phyloP scores from a whole-genome alignment of 805 yeast genomes.

The Sungouiozyma ichnusensis region DNA sequence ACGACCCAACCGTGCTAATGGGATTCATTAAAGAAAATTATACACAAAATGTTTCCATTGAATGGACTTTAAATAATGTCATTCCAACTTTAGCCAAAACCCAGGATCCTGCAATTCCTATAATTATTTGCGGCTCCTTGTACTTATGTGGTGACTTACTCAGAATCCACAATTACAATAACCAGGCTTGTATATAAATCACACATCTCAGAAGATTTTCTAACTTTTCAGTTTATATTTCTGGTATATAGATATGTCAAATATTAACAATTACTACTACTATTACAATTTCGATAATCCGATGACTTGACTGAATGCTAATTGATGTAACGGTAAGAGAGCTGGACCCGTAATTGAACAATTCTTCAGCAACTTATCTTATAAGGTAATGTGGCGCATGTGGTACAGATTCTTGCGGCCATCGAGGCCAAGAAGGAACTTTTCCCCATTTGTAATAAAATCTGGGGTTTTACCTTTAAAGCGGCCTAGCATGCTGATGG shows the following conservation, averaged over 20 bases:
- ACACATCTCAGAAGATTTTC: too few species aligned
- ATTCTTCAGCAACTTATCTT: too few species aligned
- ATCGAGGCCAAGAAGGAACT: too few species aligned
- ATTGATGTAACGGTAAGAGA: too few species aligned
- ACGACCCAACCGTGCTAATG: conserved; percentile 22
- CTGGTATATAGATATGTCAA: too few species aligned
- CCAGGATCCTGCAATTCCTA: conserved; percentile 8
- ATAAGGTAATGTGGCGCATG: background rate
- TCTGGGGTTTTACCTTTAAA: background rate
- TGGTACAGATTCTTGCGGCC: background rate
- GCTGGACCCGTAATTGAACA: too few species aligned
- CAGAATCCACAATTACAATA: conserved; percentile 23
- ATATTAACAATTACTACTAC: too few species aligned
- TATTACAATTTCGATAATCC: background rate
- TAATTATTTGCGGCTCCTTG: conserved; percentile 61
- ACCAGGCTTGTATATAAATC: too few species aligned
- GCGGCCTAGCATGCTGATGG: background rate
- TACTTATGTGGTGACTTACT: conserved; percentile 54
- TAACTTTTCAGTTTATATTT: too few species aligned
- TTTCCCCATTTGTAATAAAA: background rate
- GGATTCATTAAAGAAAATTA: conserved; percentile 17
- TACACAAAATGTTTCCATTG: conserved; percentile 22
- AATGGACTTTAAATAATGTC: conserved; percentile 14
- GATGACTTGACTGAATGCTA: too few species aligned
- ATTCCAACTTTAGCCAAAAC: conserved; percentile 2